Conservation (phyloP, 805 yeast genomes). For the Diddensiella caesifluorescens region DNA sequence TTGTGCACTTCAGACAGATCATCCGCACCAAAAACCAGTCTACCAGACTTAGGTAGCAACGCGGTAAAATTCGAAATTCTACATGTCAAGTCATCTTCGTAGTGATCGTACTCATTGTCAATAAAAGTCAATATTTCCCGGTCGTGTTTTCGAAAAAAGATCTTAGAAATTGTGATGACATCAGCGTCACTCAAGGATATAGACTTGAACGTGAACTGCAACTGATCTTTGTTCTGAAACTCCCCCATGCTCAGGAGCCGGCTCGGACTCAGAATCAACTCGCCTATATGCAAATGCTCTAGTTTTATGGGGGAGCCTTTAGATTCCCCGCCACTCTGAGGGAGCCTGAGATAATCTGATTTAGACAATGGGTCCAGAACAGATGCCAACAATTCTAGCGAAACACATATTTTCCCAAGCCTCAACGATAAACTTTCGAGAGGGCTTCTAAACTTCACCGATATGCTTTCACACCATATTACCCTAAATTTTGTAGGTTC, state of each 20-base stretch:
- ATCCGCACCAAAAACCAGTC: neutral
- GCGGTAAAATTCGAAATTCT: conserved; percentile 1
- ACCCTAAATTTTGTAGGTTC: conserved; percentile 14
- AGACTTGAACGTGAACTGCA: neutral
- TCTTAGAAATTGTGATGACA: neutral
- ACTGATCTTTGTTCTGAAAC: neutral
- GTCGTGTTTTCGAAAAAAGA: neutral
- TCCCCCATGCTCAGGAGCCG: neutral
- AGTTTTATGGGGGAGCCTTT: neutral
- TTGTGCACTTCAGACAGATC: neutral
- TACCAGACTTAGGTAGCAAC: conserved; percentile 11
- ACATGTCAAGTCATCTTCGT: conserved; percentile 10
- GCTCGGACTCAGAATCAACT: neutral
- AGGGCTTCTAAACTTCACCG: conserved; percentile 25
- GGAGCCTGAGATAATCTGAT: neutral
- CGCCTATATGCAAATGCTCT: neutral
- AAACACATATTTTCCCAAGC: conserved; percentile 10
- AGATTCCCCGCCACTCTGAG: neutral
- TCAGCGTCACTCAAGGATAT: neutral
- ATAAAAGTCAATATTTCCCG: neutral
- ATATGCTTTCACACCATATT: conserved; percentile 6
- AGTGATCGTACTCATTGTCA: neutral
- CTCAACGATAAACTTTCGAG: conserved; percentile 20
- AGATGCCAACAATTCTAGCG: conserved; percentile 6
- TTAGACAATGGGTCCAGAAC: neutral